These are phyloP conservation scores for Termitomyces sp. DNA, from an alignment of 768 basidiomycete genomes.

Conservation along the genomic window DNA sequence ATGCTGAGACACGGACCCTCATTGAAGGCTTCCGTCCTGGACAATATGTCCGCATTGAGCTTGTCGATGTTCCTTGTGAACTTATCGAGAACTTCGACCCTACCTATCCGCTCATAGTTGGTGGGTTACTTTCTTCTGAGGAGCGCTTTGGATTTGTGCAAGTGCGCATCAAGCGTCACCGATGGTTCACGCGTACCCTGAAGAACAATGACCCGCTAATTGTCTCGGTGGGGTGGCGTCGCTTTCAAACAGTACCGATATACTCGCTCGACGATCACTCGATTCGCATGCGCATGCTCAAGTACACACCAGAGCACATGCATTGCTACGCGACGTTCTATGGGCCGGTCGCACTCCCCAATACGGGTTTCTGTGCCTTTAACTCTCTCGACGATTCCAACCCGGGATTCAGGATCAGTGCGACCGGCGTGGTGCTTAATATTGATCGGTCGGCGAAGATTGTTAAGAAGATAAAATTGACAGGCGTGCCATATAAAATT, in stretches of 20 bases:
- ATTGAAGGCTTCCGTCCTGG: constrained; percentile 93
- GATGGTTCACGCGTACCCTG: constrained; percentile 87
- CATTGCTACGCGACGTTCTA: constrained; percentile 99
- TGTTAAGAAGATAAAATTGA: constrained; percentile 97
- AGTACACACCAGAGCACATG: constrained; percentile 99
- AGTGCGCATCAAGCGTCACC: constrained; percentile 92
- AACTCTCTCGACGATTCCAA: constrained; percentile 68
- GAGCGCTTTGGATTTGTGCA: constrained; percentile 92
- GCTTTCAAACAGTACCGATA: constrained; percentile 93
- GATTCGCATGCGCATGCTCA: constrained; percentile 98
- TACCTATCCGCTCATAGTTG: constrained; percentile 83
- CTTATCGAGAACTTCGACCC: constrained; percentile 93
- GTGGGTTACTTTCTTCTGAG: constrained; percentile 86
- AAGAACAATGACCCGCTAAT: constrained; percentile 98
- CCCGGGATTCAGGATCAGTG: constrained; percentile 82
- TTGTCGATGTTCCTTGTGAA: constrained; percentile 81
- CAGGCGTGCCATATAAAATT: constrained; percentile 93
- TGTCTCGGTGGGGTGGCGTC: constrained; percentile 94
- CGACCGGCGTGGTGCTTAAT: constrained; percentile 93
- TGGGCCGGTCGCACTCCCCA: constrained; percentile 86
- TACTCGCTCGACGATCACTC: constrained; percentile 97
- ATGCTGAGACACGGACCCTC: constrained; percentile 70
- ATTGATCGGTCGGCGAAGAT: constrained; percentile 91
- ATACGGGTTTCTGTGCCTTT: constrained; percentile 97
- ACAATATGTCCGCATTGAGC: constrained; percentile 88